Evolutionary conservation across 1,284 basidiomycete genomes (phyloP).

Genomic region (Apiotrichum gamsii): DNA sequence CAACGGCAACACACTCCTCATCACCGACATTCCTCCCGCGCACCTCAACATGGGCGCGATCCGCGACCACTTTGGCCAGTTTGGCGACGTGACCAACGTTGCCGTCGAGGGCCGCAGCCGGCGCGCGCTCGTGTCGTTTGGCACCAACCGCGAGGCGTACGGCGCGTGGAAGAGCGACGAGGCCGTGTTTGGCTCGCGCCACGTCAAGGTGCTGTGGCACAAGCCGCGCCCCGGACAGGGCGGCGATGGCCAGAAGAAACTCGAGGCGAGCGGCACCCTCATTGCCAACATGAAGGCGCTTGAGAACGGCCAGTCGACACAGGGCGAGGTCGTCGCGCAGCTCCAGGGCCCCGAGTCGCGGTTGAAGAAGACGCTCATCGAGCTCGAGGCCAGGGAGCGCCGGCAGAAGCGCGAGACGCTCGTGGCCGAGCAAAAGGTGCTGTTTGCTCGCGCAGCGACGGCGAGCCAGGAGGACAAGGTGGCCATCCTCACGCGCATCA

Average conservation of each 20-base stretch:
- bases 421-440: slow-evolving; percentile 80
- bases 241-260: slow-evolving; percentile 61
- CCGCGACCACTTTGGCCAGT: slow-evolving; percentile 83
- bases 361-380: slow-evolving; percentile 33
- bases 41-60: slow-evolving; percentile 71
- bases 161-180: slow-evolving; percentile 87
- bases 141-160: slow-evolving; percentile 75
- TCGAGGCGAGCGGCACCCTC: slow-evolving; percentile 68
- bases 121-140: slow-evolving; percentile 76
- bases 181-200: slow-evolving; percentile 86
- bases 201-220: slow-evolving; percentile 93
- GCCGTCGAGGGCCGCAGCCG: slow-evolving; percentile 74
- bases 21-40: slow-evolving; percentile 87
- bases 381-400: slow-evolving; percentile 53
- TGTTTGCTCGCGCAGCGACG: slow-evolving; percentile 66
- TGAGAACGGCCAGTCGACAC: slow-evolving; percentile 25
- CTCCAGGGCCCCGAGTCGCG: slow-evolving; percentile 33
- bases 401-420: slow-evolving; percentile 72
- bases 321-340: slow-evolving; percentile 27
- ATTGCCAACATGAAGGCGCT: slow-evolving; percentile 57
- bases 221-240: slow-evolving; percentile 82
- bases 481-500: slow-evolving; percentile 66
- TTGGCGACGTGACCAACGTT: slow-evolving; percentile 88
- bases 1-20: slow-evolving; percentile 77
- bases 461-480: slow-evolving; percentile 62